Evolutionary conservation across 2,329 filamentous ascomycete species (phyloP), one percentile per base, ranked within the genome.

Genomic region (Alternaria incomplexa): DNA sequence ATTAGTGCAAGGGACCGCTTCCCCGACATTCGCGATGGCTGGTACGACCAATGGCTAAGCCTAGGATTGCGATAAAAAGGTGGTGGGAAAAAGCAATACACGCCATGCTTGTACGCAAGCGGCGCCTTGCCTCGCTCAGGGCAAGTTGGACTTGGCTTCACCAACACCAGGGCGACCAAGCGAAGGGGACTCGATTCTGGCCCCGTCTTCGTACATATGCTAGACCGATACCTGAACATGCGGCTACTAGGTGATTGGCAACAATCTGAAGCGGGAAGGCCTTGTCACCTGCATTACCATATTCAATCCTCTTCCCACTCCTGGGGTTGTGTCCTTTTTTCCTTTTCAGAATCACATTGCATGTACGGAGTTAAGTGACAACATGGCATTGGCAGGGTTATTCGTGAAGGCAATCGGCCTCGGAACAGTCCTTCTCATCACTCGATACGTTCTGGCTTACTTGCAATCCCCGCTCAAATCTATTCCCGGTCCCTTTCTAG

Each of bases 401-500:
- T 25, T 74, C 8, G 43, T 67, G 20, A 71, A 67, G 55, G 55
- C 58, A 7, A 40, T 66, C 17, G 60, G 56, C 50, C 54, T 74
- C 11, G 70, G 62, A 6, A 25, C 57, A 26, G 40, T 72, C 43
- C 50, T 68, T n/a, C 22, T 71, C 22, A 22, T 69, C 3, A 48
- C 64, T 40, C 70, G 68, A 62, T 72, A 71, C 32, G 47, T 74
- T 28, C 17, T 73, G 32, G 61, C 67, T 10, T 77, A 77, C 53
- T 58, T 74, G 8, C 61, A 61, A n/a, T 77, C 75, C 12, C 74
- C 75, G 5, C 65, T 79, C 47, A 77, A 73, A 51, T 67, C 63
- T 7, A 65, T 79, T 8, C 77, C 77, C 6, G 77, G 77, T 5
- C 77, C 77, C 1, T 71, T 75, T 53, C 36, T 76, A 10, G 76